Evolutionary conservation across 768 basidiomycete genomes (phyloP), one percentile per base, ranked within the genome.

Genomic region (Mycena indigotica): DNA sequence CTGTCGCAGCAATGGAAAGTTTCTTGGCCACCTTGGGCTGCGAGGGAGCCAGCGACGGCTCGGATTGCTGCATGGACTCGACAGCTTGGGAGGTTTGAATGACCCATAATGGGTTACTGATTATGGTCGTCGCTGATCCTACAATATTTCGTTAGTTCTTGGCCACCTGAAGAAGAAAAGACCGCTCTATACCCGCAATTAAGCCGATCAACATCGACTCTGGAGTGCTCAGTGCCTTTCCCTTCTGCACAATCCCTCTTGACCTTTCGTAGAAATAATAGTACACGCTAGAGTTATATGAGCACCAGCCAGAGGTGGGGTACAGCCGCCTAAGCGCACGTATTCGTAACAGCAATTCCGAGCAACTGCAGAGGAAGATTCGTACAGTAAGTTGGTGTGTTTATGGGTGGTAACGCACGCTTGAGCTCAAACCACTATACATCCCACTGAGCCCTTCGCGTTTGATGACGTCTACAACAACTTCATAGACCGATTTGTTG

Each of bases 51-150:
- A 71, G 35, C n/a, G 62, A 63, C 12, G 60, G 40, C 23, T 59
- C 62, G 12, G 63, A 53, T 38, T 61, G 50, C 32, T 78, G 68
- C 72, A 85, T 72, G 29, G 83, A 85, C 50, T 78, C 81, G 28
- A 89, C 87, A 8, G 90, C 87, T 70, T 96, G 94, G 6, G 88
- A 88, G 4, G 93, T 94, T 70, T 58, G 95, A 21, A 98, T 80
- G 48, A 97, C 94, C 97, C 97, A 99, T 58, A 98, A 89, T 2
- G 96, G 96, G 73, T 98, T 98, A 70, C 86, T 90, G 61, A 92
- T 80, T 61, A 96, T 73, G 3, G 93, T 90, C 3, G 96, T 97
- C 12, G 90, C 90, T 40, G 89, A 89, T 35, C 95, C 95, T 93
- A n/a, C n/a, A n/a, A n/a, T n/a, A n/a, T n/a, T n/a, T n/a, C n/a